Percentiles rank a stretch among this genome's conserved stretches.
phyloP scores from a whole-genome alignment of 148 eudicot species.

The Camellia granthamiana region DNA sequence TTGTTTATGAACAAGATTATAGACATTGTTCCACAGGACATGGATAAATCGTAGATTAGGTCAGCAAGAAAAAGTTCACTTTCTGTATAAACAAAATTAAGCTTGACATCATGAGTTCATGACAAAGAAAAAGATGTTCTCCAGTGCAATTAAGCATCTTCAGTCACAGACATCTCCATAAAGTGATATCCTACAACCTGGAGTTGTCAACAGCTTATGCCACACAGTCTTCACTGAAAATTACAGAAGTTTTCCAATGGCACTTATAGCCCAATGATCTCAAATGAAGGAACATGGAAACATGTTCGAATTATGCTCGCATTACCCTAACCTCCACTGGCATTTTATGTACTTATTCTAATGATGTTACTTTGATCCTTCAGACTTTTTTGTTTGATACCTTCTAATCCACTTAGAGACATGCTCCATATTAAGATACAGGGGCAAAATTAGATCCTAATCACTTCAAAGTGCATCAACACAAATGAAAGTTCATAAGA shows the following conservation, averaged over 20 bases:
- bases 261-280: background rate
- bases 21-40: background rate
- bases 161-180: slow-evolving; percentile 3
- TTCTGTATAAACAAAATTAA: slow-evolving; percentile 2
- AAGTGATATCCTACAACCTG: background rate
- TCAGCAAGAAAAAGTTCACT: background rate
- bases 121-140: background rate
- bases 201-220: background rate
- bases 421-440: background rate
- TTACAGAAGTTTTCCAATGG: background rate
- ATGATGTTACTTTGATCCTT: background rate
- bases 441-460: background rate
- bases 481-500: too few relatives aligned
- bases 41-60: background rate
- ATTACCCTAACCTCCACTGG: background rate
- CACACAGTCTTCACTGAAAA: background rate
- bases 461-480: background rate
- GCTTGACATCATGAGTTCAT: background rate
- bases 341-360: background rate
- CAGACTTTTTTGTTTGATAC: background rate
- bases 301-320: background rate
- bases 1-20: background rate
- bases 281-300: background rate
- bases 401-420: background rate
- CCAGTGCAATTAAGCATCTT: background rate